Evolutionary conservation across 2,329 filamentous ascomycete genomes (phyloP), one percentile per base, ranked within the genome.

Genomic region (Hypoxylon sp.): DNA sequence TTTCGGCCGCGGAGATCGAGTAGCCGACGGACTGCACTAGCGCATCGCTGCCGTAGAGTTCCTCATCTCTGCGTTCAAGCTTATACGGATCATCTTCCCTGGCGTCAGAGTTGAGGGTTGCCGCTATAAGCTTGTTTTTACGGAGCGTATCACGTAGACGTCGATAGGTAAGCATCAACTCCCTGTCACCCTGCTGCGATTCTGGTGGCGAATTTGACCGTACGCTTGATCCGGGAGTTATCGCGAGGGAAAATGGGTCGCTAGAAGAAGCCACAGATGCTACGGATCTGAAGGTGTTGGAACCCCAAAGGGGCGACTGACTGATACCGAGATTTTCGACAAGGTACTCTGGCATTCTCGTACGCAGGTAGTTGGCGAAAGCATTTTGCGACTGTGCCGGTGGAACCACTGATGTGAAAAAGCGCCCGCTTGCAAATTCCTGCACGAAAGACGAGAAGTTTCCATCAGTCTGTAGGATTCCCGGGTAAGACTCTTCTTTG

Each of bases 1-100:
- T 96, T 72, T 99, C 94, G 3, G 90, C 86, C 0, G 91, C 86
- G 6, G 91, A 87, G 51, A 99, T 91, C 0, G 92, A 93, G 67
- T 86, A 91, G 2, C 90, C 93, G 9, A 97, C 84, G 1, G 84
- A 77, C 50, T 79, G 78, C 9, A 85, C 81, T 7, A 91, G 71
- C 1, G 80, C 79, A 62, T 89, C 85, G 49, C 80, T 81, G 15
- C 70, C 73, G 46, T 72, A 73, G 4, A 87, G 68, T 47, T 82
- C 76, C 37, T 78, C 74, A 11, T 65, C 63, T 27, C 64, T 67
- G 35, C 67, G 66, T 27, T 71, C 63, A 29, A 55, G 36, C 12
- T 57, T 58, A n/a, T n/a, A n/a, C n/a, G n/a, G n/a, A 47, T 82
- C 76, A 38, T 78, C 74, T 11, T 65, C 63, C 27, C 64, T 67